Evolutionary conservation across 805 yeast species (phyloP), one percentile per base, ranked within the genome.

Genomic region (Brettanomyces anomalus): DNA sequence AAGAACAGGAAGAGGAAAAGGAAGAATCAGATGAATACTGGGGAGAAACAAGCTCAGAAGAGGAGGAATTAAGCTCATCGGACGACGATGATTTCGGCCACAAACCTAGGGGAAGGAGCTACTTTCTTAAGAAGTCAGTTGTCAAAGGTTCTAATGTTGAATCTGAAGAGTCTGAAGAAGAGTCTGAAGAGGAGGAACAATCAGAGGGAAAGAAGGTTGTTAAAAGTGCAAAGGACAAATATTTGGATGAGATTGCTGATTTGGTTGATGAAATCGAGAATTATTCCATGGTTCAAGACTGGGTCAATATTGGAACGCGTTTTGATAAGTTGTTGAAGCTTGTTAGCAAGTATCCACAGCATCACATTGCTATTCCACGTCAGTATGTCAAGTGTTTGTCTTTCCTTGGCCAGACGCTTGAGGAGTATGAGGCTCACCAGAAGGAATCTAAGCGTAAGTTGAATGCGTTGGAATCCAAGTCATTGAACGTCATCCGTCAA

Each of bases 191-290:
- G 32, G 68, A 62, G 40, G 57, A 58, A 10, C 67, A 61, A 28
- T 50, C 66, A 42, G 85, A 77, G 45, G 83, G 76, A 46, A 85
- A 81, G 57, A 82, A 79, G 61, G 84, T 81, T 52, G 96, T 90
- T 53, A 89, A 86, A 68, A 80, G 93, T 45, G 96, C 97, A 42
- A 86, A 83, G 67, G 97, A 89, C 51, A 93, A 90, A 70, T 72
- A 88, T 47, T 62, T 88, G 53, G 97, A 88, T 59, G 98, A 93
- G 62, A 75, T 93, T 67, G 80, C 76, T 53, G 70, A 71, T 20
- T 64, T 76, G 30, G 75, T 81, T 52, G 81, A 77, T 55, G 72
- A 77, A 41, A 77, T 88, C 55, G 88, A 81, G 57, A 72, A 74
- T 46, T 79, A 81, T 40, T 79, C 77, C 55, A 74, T 76, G 64